phyloP scores from a whole-genome alignment of 2,329 filamentous ascomycete genomes.

The Talaromyces sp. region DNA sequence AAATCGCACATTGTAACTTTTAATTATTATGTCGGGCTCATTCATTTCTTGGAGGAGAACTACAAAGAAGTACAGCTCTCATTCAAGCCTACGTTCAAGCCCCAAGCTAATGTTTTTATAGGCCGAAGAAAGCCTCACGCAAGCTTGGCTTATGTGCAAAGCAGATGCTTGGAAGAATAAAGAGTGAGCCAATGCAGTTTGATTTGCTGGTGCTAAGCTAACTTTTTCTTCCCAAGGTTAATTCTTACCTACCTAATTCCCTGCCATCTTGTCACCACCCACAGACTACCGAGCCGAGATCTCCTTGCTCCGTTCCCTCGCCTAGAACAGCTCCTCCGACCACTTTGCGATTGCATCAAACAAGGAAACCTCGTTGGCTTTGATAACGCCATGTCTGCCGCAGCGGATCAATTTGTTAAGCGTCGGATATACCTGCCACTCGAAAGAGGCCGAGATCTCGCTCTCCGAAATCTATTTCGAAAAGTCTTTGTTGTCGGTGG shows the following conservation, averaged over 20 bases:
- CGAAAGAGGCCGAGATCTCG: conserved; percentile 86
- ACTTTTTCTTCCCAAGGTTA: conserved; percentile 50
- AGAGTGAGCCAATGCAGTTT: conserved; percentile 56
- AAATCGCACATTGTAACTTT: conserved; percentile 91
- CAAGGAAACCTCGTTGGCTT: conserved; percentile 78
- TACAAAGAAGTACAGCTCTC: conserved; percentile 63
- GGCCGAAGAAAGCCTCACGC: conserved; percentile 74
- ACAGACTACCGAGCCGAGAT: conserved; percentile 69
- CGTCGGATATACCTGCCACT: conserved; percentile 91
- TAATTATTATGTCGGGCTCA: conserved; percentile 90
- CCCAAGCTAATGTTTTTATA: conserved; percentile 28
- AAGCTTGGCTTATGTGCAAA: conserved; percentile 79
- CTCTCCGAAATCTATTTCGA: conserved; percentile 82
- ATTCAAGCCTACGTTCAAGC: neutral
- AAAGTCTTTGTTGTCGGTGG: conserved; percentile 86
- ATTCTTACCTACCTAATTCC: conserved; percentile 95
- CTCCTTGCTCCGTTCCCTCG: conserved; percentile 72
- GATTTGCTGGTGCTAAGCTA: conserved; percentile 14
- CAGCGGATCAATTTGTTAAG: conserved; percentile 90
- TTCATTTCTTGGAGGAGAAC: conserved; percentile 92
- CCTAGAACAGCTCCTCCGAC: conserved; percentile 72
- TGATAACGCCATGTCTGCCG: conserved; percentile 71
- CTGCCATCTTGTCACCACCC: conserved; percentile 82
- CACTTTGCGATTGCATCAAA: conserved; percentile 74
- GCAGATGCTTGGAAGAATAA: conserved; percentile 68